These are phyloP conservation scores for Atkinsonella hypoxylon DNA, from an alignment of 2,329 filamentous ascomycete species.

Conservation along the genomic window DNA sequence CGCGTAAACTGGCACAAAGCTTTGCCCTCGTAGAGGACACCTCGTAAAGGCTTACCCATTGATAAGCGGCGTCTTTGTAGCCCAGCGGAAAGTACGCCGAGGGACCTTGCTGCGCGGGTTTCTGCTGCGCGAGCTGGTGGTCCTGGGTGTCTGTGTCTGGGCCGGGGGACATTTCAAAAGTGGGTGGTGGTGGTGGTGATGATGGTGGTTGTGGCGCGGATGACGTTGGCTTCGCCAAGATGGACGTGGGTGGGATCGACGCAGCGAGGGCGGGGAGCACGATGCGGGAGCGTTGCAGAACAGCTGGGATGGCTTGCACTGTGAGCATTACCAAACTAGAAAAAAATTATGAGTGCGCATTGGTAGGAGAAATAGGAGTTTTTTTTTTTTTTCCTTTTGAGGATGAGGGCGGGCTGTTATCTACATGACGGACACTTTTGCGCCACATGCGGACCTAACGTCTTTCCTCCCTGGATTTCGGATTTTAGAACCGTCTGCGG, in stretches of 20 bases:
- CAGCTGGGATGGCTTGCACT: not conserved
- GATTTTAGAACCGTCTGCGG: slow-evolving; percentile 10
- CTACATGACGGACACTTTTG: not conserved
- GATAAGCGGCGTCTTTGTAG: slow-evolving; percentile 81
- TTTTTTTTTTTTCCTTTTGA: not conserved
- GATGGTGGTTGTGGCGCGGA: slow-evolving; percentile 6
- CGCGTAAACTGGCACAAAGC: not conserved
- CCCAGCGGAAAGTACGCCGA: slow-evolving; percentile 64
- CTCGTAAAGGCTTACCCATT: slow-evolving; percentile 55
- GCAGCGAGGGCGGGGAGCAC: not conserved
- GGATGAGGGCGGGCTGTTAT: not conserved
- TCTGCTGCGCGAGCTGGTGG: slow-evolving; percentile 15
- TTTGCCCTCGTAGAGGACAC: not conserved
- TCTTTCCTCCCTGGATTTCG: not conserved
- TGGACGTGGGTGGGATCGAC: not conserved
- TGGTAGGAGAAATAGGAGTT: not conserved
- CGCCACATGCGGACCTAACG: slow-evolving; percentile 9
- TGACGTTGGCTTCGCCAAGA: not conserved
- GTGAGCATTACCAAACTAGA: not conserved
- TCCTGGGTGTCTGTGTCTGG: no score
- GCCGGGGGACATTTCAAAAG: slow-evolving; percentile 21
- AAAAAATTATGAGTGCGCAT: no score
- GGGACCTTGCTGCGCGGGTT: slow-evolving; percentile 13
- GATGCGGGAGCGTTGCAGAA: not conserved
- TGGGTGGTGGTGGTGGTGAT: slow-evolving; percentile 3